Percentiles rank a stretch among this genome's conserved stretches.
Evolutionary conservation across 768 basidiomycete genomes (phyloP).

Genomic region (Podaxis rugospora): DNA sequence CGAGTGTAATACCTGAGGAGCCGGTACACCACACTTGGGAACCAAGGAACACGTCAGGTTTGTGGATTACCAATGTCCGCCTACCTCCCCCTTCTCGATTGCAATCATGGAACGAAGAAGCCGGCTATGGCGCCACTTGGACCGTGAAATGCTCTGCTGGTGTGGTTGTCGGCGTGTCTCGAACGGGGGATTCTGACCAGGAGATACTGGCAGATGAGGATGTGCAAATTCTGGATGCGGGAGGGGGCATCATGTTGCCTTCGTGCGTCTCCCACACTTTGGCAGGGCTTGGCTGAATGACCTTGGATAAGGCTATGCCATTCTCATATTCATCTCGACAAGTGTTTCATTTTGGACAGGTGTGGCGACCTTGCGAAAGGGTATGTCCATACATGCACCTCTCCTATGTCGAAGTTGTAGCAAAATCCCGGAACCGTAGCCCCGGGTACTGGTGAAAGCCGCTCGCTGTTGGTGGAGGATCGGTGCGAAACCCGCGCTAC

Average conservation of each 20-base stretch:
- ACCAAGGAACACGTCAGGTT: conserved; percentile 1
- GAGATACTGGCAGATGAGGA: neutral
- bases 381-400: conserved; percentile 26
- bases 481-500: neutral
- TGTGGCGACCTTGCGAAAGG: conserved; percentile 48
- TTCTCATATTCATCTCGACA: conserved; percentile 64
- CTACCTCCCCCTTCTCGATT: conserved; percentile 12
- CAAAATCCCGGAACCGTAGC: neutral
- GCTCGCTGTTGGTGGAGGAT: neutral
- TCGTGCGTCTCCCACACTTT: conserved; percentile 20
- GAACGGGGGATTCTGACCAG: neutral
- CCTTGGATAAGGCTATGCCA: conserved; percentile 40
- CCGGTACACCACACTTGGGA: neutral
- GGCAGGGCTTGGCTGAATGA: neutral
- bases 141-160: conserved; percentile 18
- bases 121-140: conserved; percentile 14
- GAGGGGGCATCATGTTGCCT: conserved; percentile 30
- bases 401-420: neutral
- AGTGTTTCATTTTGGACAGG: conserved; percentile 60
- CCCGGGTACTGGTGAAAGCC: neutral
- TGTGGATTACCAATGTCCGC: conserved; percentile 16
- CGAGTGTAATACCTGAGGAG: neutral
- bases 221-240: conserved; percentile 18
- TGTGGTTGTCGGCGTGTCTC: conserved; percentile 15
- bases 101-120: neutral